Conservation (phyloP, 1,284 basidiomycete genomes). For the Ustilago sp. region DNA sequence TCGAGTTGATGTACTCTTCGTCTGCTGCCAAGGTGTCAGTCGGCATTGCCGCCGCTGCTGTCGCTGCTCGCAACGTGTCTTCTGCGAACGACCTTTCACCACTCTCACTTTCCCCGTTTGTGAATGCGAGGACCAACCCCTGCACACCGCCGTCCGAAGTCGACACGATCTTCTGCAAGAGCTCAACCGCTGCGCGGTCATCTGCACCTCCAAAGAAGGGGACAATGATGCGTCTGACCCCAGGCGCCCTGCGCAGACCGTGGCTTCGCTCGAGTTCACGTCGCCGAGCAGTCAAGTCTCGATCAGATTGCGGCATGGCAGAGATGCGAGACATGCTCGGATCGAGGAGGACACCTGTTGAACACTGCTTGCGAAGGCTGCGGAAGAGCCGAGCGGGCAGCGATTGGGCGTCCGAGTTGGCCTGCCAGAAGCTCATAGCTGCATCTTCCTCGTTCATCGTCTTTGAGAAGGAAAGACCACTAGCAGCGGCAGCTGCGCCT, state of each 20-base stretch:
- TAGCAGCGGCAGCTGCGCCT: slow-evolving; percentile 43
- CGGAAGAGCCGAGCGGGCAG: slow-evolving; percentile 42
- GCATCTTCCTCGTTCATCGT: slow-evolving; percentile 42
- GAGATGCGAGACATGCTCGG: slow-evolving; percentile 28
- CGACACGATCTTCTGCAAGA: slow-evolving; percentile 32
- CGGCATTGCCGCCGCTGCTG: slow-evolving; percentile 3
- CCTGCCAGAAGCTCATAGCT: slow-evolving; percentile 36
- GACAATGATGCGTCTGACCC: slow-evolving; percentile 36
- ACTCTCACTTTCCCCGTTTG: slow-evolving; percentile 3
- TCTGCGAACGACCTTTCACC: background rate
- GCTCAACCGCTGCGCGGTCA: slow-evolving; percentile 49
- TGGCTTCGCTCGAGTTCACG: slow-evolving; percentile 23
- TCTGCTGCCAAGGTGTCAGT: slow-evolving; percentile 13
- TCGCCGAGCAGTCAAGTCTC: background rate
- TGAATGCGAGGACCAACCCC: slow-evolving; percentile 40
- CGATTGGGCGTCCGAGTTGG: slow-evolving; percentile 42
- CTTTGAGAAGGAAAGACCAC: slow-evolving; percentile 37
- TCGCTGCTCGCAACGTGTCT: background rate
- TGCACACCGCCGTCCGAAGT: slow-evolving; percentile 29
- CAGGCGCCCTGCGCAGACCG: slow-evolving; percentile 18
- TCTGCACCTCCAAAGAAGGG: slow-evolving; percentile 57
- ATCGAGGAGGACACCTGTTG: slow-evolving; percentile 46
- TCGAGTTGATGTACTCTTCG: slow-evolving; percentile 34
- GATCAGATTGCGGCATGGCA: background rate
- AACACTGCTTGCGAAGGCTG: slow-evolving; percentile 30